Evolutionary conservation across 2,329 filamentous ascomycete species (phyloP).

Genomic region (Pestalotiopsis sp.): DNA sequence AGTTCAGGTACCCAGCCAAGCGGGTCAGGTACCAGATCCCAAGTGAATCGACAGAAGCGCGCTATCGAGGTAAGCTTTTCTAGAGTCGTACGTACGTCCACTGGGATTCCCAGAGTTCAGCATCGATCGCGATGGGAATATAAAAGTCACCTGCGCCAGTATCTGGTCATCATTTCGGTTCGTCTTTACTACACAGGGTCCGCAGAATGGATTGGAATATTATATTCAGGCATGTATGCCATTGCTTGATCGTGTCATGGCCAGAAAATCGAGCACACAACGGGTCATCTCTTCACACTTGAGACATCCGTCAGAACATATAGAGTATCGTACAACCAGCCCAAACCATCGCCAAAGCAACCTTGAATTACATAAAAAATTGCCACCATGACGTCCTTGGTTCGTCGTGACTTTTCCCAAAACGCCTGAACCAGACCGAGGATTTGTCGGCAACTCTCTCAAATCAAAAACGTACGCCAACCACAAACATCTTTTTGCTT

Average conservation of each 20-base stretch:
- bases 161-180: too few species aligned
- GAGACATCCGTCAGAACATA: background rate
- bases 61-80: background rate
- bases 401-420: slow-evolving; percentile 1
- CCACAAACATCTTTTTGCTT: background rate
- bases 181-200: too few species aligned
- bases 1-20: background rate
- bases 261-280: background rate
- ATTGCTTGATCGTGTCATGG: background rate
- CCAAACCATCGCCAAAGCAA: background rate
- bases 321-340: background rate
- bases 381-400: background rate
- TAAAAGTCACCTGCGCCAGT: too few species aligned
- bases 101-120: too few species aligned
- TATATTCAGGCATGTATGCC: background rate
- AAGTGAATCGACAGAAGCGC: background rate
- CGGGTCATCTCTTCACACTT: background rate
- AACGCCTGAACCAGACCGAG: background rate
- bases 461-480: slow-evolving; percentile 6
- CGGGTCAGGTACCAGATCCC: background rate
- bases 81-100: background rate
- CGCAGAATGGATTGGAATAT: background rate
- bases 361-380: background rate
- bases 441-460: background rate
- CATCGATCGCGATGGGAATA: too few species aligned